Base-by-base conservation (phyloP, 1,284 basidiomycete genomes). In the Xerocomus amazonicus region DNA sequence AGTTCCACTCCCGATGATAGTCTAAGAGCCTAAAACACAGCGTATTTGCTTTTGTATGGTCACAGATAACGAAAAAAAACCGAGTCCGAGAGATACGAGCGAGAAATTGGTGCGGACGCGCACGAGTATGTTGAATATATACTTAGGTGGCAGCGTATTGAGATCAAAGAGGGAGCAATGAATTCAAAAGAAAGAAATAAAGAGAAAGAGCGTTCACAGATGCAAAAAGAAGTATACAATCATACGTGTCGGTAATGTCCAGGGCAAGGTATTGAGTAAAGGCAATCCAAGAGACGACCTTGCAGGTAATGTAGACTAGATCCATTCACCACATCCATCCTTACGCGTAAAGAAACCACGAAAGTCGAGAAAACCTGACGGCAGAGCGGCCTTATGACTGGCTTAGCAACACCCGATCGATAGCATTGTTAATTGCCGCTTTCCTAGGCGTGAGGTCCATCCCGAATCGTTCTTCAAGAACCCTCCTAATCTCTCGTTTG, bases 401-500 rank as follows among this genome's bases (percentile, higher is more conserved):
- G 23, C 45, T 65, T n/a, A 77, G 54, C 41, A 87, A 69, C 33
- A 76, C 71, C 51, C 80, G 73, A 60, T 90, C 87, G 54, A 90
- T 88, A 17, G 82, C 77, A 47, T 78, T 74, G 59, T 89, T 90
- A 64, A 90, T 87, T 26, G 73, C 73, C 19, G 73, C 71, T 67
- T 90, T 90, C 51, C 83, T 77, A 29, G 78, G 55, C 9, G 80
- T 78, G 51, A 90, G 68, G 62, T 89, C 87, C 72, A 83, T 80
- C 27, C 83, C 83, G 62, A 86, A 94, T 56, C 79, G 78, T 51
- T 83, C 81, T 69, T 95, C 90, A 44, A 97, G 73, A 61, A 84
- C 82, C 52, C 83, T 77, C 43, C 94, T 80, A 48, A 97, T 86
- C 58, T 87, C 87, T 58, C 92, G 84, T 75, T 97, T 97, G 43